Evolutionary conservation across 164 flowering plant genomes (phyloP).

Genomic region (Vitis labrusca): DNA sequence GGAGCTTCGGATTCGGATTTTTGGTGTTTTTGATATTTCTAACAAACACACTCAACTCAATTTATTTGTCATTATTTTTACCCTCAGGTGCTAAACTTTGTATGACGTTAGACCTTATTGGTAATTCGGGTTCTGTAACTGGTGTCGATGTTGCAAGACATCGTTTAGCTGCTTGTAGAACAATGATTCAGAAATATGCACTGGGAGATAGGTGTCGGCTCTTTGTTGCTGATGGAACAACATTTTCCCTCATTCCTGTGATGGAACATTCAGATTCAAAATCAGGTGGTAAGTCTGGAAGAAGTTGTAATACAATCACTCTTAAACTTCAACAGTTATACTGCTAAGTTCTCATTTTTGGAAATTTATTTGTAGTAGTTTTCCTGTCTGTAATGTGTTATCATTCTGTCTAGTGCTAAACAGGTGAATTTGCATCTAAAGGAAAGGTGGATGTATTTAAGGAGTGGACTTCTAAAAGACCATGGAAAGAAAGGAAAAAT

Average conservation of each 20-base stretch:
- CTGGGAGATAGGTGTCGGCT: constrained; percentile 77
- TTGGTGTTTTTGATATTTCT: neutral
- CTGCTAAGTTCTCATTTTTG: neutral
- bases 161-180: constrained; percentile 91
- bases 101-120: constrained; percentile 80
- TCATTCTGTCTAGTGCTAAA: constrained; percentile 31
- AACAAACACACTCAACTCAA: too few relatives aligned
- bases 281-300: constrained; percentile 30
- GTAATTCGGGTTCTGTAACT: constrained; percentile 80
- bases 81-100: constrained; percentile 92
- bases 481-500: constrained; percentile 82
- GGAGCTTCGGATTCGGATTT: neutral
- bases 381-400: constrained; percentile 14
- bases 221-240: constrained; percentile 93
- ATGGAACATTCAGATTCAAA: constrained; percentile 25
- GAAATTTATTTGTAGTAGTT: neutral
- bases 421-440: constrained; percentile 38
- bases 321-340: constrained; percentile 1
- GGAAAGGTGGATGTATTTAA: constrained; percentile 37
- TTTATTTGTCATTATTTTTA: neutral
- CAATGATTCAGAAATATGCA: constrained; percentile 82
- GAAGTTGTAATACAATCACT: neutral
- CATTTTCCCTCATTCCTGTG: constrained; percentile 65
- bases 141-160: constrained; percentile 90
- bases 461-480: constrained; percentile 81